These are phyloP conservation scores for Trichoderma oligosporum DNA, from an alignment of 2,329 filamentous ascomycete species.

Conservation along the genomic window DNA sequence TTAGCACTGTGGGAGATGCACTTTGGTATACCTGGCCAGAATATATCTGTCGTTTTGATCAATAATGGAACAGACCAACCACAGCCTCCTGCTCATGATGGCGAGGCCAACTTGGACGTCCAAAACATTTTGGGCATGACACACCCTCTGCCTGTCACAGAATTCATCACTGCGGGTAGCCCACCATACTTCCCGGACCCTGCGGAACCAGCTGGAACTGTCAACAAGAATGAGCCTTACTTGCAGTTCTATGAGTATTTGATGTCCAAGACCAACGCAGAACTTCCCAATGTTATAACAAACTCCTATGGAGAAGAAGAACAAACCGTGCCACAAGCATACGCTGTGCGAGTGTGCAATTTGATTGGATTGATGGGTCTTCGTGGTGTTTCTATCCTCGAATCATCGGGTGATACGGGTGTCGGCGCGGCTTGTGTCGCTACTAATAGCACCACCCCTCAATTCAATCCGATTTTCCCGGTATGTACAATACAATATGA, in stretches of 20 bases:
- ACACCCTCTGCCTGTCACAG: slow-evolving; percentile 20
- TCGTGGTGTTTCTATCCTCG: slow-evolving; percentile 50
- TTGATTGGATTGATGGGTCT: slow-evolving; percentile 51
- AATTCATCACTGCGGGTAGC: slow-evolving; percentile 12
- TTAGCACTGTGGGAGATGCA: slow-evolving; percentile 5
- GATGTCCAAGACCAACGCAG: slow-evolving; percentile 40
- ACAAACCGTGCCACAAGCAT: slow-evolving; percentile 48
- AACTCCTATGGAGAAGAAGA: slow-evolving; percentile 59
- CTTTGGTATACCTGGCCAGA: background rate
- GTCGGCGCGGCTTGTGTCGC: slow-evolving; percentile 37
- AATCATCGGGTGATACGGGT: slow-evolving; percentile 50
- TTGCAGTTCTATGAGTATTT: slow-evolving; percentile 51
- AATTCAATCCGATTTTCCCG: slow-evolving; percentile 43
- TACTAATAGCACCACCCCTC: slow-evolving; percentile 30
- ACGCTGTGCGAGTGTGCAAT: slow-evolving; percentile 51
- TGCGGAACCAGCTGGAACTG: background rate
- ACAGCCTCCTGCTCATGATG: background rate
- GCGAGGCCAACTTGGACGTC: slow-evolving; percentile 23
- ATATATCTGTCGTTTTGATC: slow-evolving; percentile 19
- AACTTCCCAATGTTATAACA: slow-evolving; percentile 53
- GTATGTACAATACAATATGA: background rate
- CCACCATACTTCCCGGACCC: slow-evolving; percentile 1
- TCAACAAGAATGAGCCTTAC: slow-evolving; percentile 51
- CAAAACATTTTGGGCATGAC: slow-evolving; percentile 17
- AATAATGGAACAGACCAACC: slow-evolving; percentile 9